phyloP scores from a whole-genome alignment of 352 stramenopile genomes.

The Globisporangium nodosum region DNA sequence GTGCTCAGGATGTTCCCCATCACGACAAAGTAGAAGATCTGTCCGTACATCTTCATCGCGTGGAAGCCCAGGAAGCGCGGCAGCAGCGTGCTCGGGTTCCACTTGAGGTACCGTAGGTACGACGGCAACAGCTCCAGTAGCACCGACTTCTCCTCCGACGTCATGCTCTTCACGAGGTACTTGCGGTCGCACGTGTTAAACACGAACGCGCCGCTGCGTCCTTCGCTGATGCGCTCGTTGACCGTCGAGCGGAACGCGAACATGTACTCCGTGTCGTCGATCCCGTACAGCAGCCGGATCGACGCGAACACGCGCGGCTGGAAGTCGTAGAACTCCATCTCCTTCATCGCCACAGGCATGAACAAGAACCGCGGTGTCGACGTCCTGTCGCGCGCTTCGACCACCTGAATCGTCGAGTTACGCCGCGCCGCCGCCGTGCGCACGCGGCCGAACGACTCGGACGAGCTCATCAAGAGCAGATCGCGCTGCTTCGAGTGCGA shows the following conservation, averaged over 20 bases:
- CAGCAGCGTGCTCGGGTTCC: constrained; percentile 84
- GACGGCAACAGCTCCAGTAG: constrained; percentile 74
- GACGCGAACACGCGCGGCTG: constrained; percentile 75
- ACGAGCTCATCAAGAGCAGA: constrained; percentile 40
- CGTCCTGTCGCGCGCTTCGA: constrained; percentile 45
- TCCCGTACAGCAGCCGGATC: constrained; percentile 56
- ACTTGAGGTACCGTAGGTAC: constrained; percentile 85
- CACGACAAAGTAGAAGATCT: constrained; percentile 90
- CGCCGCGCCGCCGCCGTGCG: constrained; percentile 24
- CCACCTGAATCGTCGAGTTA: constrained; percentile 39
- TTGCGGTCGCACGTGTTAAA: constrained; percentile 88
- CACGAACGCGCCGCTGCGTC: constrained; percentile 83
- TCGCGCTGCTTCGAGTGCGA: constrained; percentile 55
- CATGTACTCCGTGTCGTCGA: constrained; percentile 78
- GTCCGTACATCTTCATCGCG: constrained; percentile 89
- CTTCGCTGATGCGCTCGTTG: constrained; percentile 89
- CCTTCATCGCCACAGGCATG: constrained; percentile 58
- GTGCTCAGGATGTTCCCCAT: constrained; percentile 90
- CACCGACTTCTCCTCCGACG: constrained; percentile 68
- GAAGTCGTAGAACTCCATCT: constrained; percentile 89
- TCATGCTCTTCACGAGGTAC: constrained; percentile 90
- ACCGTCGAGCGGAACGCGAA: constrained; percentile 74
- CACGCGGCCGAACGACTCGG: constrained; percentile 27
- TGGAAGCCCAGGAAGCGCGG: constrained; percentile 88
- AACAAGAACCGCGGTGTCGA: constrained; percentile 51